Percentiles rank a stretch among this genome's conserved stretches.
phyloP scores from a whole-genome alignment of 768 basidiomycete genomes.

The Boletus pseudopeckii region DNA sequence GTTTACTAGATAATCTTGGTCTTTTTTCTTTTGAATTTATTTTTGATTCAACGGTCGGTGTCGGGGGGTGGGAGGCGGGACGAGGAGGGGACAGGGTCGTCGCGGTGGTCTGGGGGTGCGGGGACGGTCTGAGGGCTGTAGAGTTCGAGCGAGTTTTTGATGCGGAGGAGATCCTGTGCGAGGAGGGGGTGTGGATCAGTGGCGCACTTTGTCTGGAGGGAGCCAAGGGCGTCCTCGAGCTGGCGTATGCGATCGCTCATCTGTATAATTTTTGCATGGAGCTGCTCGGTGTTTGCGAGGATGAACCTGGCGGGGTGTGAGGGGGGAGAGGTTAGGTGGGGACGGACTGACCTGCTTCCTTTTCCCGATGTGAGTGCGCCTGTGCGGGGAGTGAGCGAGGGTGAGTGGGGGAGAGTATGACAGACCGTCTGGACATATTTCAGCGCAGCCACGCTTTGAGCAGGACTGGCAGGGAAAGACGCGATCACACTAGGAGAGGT shows the following conservation, averaged over 20 bases:
- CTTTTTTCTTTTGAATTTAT: no score
- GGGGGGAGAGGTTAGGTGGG: constrained; percentile 6
- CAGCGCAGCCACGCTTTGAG: constrained; percentile 62
- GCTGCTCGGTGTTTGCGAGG: constrained; percentile 62
- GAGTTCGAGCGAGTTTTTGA: constrained; percentile 67
- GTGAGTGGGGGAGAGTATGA: neutral
- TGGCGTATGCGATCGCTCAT: constrained; percentile 62
- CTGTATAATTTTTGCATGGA: constrained; percentile 60
- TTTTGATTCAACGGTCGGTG: no score
- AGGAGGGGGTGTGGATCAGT: constrained; percentile 53
- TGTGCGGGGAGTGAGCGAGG: constrained; percentile 18
- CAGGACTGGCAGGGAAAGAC: constrained; percentile 66
- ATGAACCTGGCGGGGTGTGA: constrained; percentile 47
- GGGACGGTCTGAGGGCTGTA: constrained; percentile 37
- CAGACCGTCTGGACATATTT: constrained; percentile 58
- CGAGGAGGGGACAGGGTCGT: constrained; percentile 14
- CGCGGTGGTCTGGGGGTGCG: neutral
- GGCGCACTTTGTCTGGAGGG: constrained; percentile 40
- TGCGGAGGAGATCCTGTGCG: constrained; percentile 52
- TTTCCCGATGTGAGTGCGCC: constrained; percentile 60
- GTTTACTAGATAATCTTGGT: no score
- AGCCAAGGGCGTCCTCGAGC: constrained; percentile 57
- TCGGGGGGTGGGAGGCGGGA: no score
- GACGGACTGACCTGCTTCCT: constrained; percentile 51
- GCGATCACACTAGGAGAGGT: constrained; percentile 51